These are phyloP conservation scores for Boletellus emodensis DNA, from an alignment of 768 basidiomycete genomes.

Conservation along the genomic window DNA sequence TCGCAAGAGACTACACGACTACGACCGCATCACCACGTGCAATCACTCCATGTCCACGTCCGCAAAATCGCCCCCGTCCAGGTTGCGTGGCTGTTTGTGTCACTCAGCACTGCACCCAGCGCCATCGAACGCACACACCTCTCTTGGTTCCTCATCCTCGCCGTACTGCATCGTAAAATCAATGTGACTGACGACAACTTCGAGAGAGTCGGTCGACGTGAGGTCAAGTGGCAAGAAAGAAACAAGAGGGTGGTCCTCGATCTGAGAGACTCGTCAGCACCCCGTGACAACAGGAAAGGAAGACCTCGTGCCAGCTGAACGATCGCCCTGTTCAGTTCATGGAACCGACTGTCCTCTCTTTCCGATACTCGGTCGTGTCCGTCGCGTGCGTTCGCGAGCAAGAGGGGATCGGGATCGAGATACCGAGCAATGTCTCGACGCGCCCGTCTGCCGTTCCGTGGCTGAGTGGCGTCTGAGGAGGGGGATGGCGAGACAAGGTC, in stretches of 20 bases:
- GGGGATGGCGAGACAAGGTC: constrained; percentile 67
- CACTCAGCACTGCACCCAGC: constrained; percentile 3
- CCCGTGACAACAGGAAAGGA: neutral
- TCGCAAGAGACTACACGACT: neutral
- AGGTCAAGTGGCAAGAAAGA: constrained; percentile 95
- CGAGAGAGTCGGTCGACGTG: constrained; percentile 83
- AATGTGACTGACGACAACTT: constrained; percentile 88
- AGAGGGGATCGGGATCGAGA: constrained; percentile 90
- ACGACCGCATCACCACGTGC: neutral
- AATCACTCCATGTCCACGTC: constrained; percentile 65
- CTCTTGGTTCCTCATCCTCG: constrained; percentile 96
- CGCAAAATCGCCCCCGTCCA: constrained; percentile 90
- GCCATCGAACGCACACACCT: constrained; percentile 44
- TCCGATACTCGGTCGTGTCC: constrained; percentile 42
- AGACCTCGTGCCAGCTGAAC: constrained; percentile 74
- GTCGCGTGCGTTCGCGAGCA: constrained; percentile 58
- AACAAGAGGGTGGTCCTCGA: constrained; percentile 97
- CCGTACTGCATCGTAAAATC: constrained; percentile 99
- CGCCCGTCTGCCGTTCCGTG: constrained; percentile 68
- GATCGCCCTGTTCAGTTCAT: constrained; percentile 90
- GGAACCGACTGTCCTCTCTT: constrained; percentile 78
- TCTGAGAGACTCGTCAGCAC: constrained; percentile 44
- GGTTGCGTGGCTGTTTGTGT: constrained; percentile 70
- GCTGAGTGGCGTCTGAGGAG: constrained; percentile 41
- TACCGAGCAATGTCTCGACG: constrained; percentile 89